A percentile compares a stretch with the other conserved stretches of the same genome.
Evolutionary conservation across 495 filamentous ascomycete species (phyloP).

Genomic region (Stereocaulon alpinum): DNA sequence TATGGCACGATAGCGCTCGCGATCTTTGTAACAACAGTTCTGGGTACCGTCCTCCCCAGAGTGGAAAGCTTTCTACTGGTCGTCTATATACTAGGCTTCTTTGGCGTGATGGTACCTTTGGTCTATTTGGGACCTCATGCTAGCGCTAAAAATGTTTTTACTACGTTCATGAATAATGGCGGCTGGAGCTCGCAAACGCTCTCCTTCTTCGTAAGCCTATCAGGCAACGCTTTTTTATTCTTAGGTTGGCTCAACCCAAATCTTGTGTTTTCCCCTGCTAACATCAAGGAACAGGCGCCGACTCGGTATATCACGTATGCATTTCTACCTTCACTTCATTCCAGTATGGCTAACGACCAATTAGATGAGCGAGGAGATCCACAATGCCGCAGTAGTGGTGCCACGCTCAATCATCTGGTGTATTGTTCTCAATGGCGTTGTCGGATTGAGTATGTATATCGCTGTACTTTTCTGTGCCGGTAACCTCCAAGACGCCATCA

Average conservation of each 20-base stretch:
- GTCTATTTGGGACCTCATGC: slow-evolving; percentile 33
- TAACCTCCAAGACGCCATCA: slow-evolving; percentile 25
- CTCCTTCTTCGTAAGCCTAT: slow-evolving; percentile 36
- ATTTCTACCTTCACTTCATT: no score
- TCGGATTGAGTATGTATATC: slow-evolving; percentile 17
- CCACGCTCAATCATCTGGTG: not conserved
- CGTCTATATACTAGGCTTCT: slow-evolving; percentile 40
- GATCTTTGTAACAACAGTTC: slow-evolving; percentile 32
- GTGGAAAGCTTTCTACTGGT: slow-evolving; percentile 37
- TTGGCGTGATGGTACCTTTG: slow-evolving; percentile 41
- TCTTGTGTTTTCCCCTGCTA: slow-evolving; percentile 23
- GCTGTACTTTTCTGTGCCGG: slow-evolving; percentile 32
- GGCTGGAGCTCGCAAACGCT: slow-evolving; percentile 35
- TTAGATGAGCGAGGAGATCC: not conserved
- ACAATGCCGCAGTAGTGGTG: not conserved
- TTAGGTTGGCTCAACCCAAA: slow-evolving; percentile 18
- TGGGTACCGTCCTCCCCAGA: slow-evolving; percentile 29
- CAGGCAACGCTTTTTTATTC: slow-evolving; percentile 33
- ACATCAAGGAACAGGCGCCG: slow-evolving; percentile 17
- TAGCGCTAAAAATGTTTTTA: slow-evolving; percentile 32
- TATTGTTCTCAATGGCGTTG: not conserved
- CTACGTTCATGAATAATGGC: slow-evolving; percentile 36
- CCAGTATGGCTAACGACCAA: no score
- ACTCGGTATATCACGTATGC: no score
- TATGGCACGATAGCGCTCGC: slow-evolving; percentile 32